Evolutionary conservation across 257 asterid species (phyloP).

Genomic region (Petrea volubilis): DNA sequence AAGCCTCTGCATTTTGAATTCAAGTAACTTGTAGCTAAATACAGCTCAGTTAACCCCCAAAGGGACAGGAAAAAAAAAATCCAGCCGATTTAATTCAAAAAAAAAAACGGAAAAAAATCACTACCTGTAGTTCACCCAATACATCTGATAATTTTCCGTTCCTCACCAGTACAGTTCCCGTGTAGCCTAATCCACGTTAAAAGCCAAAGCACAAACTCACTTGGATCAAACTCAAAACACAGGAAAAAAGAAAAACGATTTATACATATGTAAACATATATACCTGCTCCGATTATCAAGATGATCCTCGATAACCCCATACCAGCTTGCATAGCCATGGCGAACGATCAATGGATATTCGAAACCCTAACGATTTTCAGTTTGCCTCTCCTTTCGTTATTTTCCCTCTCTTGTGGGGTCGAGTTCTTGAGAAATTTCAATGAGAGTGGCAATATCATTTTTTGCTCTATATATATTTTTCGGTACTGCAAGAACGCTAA

Average conservation of each 20-base stretch:
- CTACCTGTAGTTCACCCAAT: slow-evolving; percentile 51
- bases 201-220: slow-evolving; percentile 7
- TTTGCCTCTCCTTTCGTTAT: background rate
- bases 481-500: background rate
- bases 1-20: background rate
- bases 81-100: background rate
- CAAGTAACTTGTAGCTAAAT: background rate
- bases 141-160: slow-evolving; percentile 54
- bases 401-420: background rate
- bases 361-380: slow-evolving; percentile 22
- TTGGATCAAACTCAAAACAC: slow-evolving; percentile 2
- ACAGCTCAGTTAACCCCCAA: background rate
- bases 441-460: background rate
- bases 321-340: slow-evolving; percentile 61
- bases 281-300: slow-evolving; percentile 44
- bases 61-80: background rate
- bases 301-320: slow-evolving; percentile 44
- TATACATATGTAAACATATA: background rate
- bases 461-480: background rate
- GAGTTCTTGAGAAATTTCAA: background rate
- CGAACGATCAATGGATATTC: slow-evolving; percentile 11
- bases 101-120: background rate
- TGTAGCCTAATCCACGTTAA: slow-evolving; percentile 40
- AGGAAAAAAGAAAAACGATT: background rate
- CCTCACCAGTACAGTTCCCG: slow-evolving; percentile 52